These are phyloP conservation scores for Candida krabiensis DNA, from an alignment of 805 yeast species.

Conservation along the genomic window DNA sequence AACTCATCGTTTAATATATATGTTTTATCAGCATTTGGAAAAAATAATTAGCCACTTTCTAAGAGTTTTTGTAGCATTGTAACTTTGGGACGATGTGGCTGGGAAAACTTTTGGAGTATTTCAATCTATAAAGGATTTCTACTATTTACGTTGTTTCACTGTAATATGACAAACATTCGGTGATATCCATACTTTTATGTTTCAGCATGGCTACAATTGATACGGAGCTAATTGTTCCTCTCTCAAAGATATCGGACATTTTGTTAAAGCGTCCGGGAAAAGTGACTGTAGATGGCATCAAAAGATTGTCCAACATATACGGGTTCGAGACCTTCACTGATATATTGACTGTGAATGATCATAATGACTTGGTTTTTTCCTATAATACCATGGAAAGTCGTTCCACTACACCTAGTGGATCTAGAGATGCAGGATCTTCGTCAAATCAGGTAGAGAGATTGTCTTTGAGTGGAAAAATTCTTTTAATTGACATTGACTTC, in stretches of 20 bases:
- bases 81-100: no score
- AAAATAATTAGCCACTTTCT: background rate
- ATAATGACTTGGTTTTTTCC: slow-evolving; percentile 32
- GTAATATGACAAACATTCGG: no score
- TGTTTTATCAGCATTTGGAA: no score
- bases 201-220: slow-evolving; percentile 32
- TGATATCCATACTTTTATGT: no score
- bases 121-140: no score
- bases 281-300: slow-evolving; percentile 34
- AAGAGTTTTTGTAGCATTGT: background rate
- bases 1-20: background rate
- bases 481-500: slow-evolving; percentile 39
- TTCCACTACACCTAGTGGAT: slow-evolving; percentile 18
- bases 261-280: slow-evolving; percentile 36
- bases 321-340: slow-evolving; percentile 39
- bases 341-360: slow-evolving; percentile 34
- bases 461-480: slow-evolving; percentile 35
- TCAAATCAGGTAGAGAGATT: slow-evolving; percentile 25
- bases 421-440: background rate
- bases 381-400: slow-evolving; percentile 14
- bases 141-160: no score
- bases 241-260: slow-evolving; percentile 33
- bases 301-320: slow-evolving; percentile 34
- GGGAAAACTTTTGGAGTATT: no score
- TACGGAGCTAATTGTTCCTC: slow-evolving; percentile 33